A percentile compares a stretch with the other conserved stretches of the same genome.
phyloP scores from a whole-genome alignment of 345 rosid genomes.

The Camelina neglecta region DNA sequence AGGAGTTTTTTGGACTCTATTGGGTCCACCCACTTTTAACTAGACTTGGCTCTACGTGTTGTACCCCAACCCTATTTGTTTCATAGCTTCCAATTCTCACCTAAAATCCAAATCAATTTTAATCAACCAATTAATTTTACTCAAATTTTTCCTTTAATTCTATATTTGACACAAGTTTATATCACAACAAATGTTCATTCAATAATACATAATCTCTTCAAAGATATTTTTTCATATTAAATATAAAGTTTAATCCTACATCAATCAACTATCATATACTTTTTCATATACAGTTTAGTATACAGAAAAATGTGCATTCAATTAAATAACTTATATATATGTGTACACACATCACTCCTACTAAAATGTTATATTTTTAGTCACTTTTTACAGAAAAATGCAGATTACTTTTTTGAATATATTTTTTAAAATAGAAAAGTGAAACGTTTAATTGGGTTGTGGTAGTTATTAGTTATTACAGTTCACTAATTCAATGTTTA shows the following conservation, averaged over 20 bases:
- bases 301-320: not conserved
- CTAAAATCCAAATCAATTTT: constrained; percentile 33
- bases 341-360: not conserved
- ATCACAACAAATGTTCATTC: not conserved
- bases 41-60: not conserved
- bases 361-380: too few relatives aligned
- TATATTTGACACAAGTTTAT: not conserved
- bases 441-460: too few relatives aligned
- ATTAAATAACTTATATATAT: not conserved
- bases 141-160: not conserved
- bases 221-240: too few relatives aligned
- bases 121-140: constrained; percentile 1
- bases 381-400: too few relatives aligned
- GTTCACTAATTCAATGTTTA: too few relatives aligned
- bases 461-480: too few relatives aligned
- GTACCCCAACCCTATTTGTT: constrained; percentile 30
- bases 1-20: constrained; percentile 13
- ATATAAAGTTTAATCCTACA: not conserved
- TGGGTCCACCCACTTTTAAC: constrained; percentile 29
- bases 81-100: constrained; percentile 31
- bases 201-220: not conserved
- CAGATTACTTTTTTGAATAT: too few relatives aligned
- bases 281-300: too few relatives aligned
- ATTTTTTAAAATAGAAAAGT: too few relatives aligned
- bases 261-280: not conserved